A percentile compares a stretch with the other conserved stretches of the same genome.
Evolutionary conservation across 192 early-diverging fungal species (phyloP).

Genomic region (Backusella westeae): DNA sequence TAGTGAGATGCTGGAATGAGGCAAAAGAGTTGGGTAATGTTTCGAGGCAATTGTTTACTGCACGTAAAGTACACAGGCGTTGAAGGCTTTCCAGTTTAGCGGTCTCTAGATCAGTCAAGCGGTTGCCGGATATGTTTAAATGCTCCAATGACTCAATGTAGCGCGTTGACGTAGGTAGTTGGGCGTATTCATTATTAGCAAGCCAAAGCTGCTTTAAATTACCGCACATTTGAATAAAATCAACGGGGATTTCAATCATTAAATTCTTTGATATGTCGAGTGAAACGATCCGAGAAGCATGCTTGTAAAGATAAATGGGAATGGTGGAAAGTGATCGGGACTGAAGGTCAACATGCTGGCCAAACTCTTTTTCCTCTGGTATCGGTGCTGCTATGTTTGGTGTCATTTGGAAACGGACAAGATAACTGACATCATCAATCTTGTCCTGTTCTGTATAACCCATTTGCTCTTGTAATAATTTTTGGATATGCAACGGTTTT

Average conservation of each 20-base stretch:
- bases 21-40: constrained; percentile 65
- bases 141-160: constrained; percentile 63
- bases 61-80: constrained; percentile 58
- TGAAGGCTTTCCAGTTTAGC: constrained; percentile 61
- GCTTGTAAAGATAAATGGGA: constrained; percentile 71
- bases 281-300: constrained; percentile 68
- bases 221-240: constrained; percentile 77
- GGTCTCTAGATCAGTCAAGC: constrained; percentile 61
- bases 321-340: constrained; percentile 73
- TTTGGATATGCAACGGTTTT: constrained; percentile 72
- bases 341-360: constrained; percentile 68
- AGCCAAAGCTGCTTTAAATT: constrained; percentile 66
- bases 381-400: constrained; percentile 36
- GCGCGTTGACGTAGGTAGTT: constrained; percentile 66
- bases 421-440: constrained; percentile 75
- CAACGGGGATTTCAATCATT: constrained; percentile 76
- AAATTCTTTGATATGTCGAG: constrained; percentile 85
- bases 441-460: constrained; percentile 78
- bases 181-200: constrained; percentile 65
- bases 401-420: constrained; percentile 73
- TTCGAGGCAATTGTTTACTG: constrained; percentile 74
- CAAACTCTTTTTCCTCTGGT: constrained; percentile 44
- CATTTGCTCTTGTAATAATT: constrained; percentile 68
- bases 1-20: constrained; percentile 55
- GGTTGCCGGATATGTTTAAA: constrained; percentile 79